A percentile compares a stretch with the other conserved stretches of the same genome.
These are phyloP conservation scores for Amanita brunnescens DNA, from an alignment of 768 basidiomycete species.

Conservation along the genomic window DNA sequence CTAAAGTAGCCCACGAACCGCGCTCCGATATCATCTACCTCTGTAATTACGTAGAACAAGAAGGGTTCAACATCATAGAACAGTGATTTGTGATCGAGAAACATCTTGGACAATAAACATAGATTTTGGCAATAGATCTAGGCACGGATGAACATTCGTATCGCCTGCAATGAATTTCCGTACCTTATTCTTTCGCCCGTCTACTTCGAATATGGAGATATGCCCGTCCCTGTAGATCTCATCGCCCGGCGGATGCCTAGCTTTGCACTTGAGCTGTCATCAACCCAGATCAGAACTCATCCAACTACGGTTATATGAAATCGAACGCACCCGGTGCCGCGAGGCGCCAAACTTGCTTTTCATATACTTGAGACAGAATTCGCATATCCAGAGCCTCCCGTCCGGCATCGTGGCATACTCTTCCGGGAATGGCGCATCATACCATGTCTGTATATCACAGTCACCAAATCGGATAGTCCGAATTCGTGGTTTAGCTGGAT, in stretches of 20 bases:
- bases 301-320: not conserved
- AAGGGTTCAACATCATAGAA: slow-evolving; percentile 99
- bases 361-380: slow-evolving; percentile 98
- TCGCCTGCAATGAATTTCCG: slow-evolving; percentile 4
- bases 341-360: slow-evolving; percentile 82
- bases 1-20: slow-evolving; percentile 98
- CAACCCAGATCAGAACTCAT: not conserved
- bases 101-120: slow-evolving; percentile 97
- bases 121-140: slow-evolving; percentile 99
- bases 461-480: slow-evolving; percentile 83
- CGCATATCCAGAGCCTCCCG: slow-evolving; percentile 92
- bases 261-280: slow-evolving; percentile 85
- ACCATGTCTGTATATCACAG: slow-evolving; percentile 96
- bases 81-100: slow-evolving; percentile 95
- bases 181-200: slow-evolving; percentile 96
- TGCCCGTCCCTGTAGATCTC: slow-evolving; percentile 91
- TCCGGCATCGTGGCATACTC: slow-evolving; percentile 92
- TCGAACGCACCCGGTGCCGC: slow-evolving; percentile 71
- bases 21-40: slow-evolving; percentile 81
- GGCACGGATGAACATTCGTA: slow-evolving; percentile 5
- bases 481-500: slow-evolving; percentile 53
- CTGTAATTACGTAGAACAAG: slow-evolving; percentile 96
- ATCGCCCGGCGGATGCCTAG: slow-evolving; percentile 92
- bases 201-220: slow-evolving; percentile 94
- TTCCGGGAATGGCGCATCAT: slow-evolving; percentile 97